phyloP scores from a whole-genome alignment of 2,329 filamentous ascomycete species.

The Pseudocercospora fuligena region DNA sequence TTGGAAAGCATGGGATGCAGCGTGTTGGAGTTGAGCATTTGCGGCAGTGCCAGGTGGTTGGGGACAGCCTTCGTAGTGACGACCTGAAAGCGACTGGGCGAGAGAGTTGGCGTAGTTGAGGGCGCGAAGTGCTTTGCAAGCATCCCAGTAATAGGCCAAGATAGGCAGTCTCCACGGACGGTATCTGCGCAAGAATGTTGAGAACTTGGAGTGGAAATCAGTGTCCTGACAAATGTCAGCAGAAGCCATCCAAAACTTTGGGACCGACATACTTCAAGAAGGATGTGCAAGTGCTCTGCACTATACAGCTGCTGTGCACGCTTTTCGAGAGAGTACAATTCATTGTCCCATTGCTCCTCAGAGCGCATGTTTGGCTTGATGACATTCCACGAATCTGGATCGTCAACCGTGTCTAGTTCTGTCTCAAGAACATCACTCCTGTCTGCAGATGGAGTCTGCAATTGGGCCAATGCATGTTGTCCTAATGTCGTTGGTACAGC shows the following conservation, averaged over 20 bases:
- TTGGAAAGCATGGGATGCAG: constrained; percentile 65
- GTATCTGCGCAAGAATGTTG: constrained; percentile 24
- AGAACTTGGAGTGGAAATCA: constrained; percentile 22
- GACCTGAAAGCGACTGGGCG: constrained; percentile 58
- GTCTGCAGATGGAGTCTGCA: constrained; percentile 28
- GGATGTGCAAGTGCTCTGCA: constrained; percentile 25
- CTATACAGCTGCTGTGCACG: constrained; percentile 28
- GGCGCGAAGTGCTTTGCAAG: constrained; percentile 67
- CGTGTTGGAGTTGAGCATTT: constrained; percentile 65
- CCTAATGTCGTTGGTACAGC: constrained; percentile 13
- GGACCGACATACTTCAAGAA: constrained; percentile 15
- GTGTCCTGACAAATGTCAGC: constrained; percentile 13
- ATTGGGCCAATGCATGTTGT: constrained; percentile 20
- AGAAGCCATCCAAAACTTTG: neutral
- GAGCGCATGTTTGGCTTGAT: constrained; percentile 20
- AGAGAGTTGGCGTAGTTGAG: constrained; percentile 73
- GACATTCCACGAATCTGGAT: constrained; percentile 26
- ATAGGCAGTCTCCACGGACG: constrained; percentile 25
- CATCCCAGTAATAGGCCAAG: constrained; percentile 22
- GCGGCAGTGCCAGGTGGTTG: constrained; percentile 47
- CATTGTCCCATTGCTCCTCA: constrained; percentile 10
- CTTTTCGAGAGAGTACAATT: constrained; percentile 26
- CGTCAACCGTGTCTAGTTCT: constrained; percentile 21
- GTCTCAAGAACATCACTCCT: constrained; percentile 24
- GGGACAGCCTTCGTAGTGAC: constrained; percentile 45